Percentiles rank a stretch among this genome's conserved stretches.
These are phyloP conservation scores for Echites panduratus DNA, from an alignment of 257 asterid species.

Conservation along the genomic window DNA sequence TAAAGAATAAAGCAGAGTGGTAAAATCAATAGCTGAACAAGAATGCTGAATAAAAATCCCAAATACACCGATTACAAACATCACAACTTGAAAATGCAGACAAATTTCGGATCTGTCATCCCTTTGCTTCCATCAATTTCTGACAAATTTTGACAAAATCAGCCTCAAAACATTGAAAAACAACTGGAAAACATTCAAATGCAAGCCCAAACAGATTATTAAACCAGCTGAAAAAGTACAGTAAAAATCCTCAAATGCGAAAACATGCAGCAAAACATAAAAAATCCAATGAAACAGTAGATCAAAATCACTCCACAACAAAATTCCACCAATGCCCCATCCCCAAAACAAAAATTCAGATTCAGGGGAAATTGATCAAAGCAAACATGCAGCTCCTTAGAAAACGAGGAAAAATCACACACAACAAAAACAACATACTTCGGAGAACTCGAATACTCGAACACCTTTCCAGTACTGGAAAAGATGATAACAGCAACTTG, in stretches of 20 bases:
- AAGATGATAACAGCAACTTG: conserved; percentile 71
- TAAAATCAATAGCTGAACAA: background rate
- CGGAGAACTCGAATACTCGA: conserved; percentile 47
- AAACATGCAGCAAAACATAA: conserved; percentile 4
- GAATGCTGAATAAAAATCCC: background rate
- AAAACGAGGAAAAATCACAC: conserved; percentile 2
- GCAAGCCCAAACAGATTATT: too few relatives aligned
- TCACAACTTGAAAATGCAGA: background rate
- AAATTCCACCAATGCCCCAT: conserved; percentile 1
- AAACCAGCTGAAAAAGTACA: background rate
- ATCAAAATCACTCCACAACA: background rate
- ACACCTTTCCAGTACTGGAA: conserved; percentile 67
- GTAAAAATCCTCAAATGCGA: too few relatives aligned
- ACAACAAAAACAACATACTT: conserved; percentile 21
- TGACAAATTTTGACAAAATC: background rate
- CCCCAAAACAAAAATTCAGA: background rate
- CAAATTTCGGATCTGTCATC: too few relatives aligned
- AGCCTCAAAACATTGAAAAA: background rate
- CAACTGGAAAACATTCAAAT: background rate
- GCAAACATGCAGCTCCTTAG: conserved; percentile 25
- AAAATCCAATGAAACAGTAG: background rate
- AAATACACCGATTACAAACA: background rate
- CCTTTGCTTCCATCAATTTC: background rate
- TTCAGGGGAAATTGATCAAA: background rate
- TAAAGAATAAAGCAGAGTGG: background rate